These are phyloP conservation scores for Suhomyces chickasaworum DNA, from an alignment of 1,139 yeast species.

Conservation along the genomic window DNA sequence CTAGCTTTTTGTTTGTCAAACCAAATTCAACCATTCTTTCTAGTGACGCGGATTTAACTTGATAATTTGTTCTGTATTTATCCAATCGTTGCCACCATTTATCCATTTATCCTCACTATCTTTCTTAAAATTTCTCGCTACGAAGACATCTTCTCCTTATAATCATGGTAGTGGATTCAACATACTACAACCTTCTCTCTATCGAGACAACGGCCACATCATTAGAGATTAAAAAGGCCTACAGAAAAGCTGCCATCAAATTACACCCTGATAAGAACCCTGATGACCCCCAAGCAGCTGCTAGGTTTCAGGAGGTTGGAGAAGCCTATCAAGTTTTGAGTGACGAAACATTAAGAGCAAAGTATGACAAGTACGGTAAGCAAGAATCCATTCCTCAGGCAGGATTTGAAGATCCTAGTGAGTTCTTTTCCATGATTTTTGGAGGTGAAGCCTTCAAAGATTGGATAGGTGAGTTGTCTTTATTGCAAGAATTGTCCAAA, in stretches of 20 bases:
- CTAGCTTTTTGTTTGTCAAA: not conserved
- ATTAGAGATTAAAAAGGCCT: slow-evolving; percentile 87
- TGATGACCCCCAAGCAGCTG: slow-evolving; percentile 76
- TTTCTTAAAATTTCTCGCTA: slow-evolving; percentile 4
- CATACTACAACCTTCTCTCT: slow-evolving; percentile 80
- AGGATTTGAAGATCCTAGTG: slow-evolving; percentile 73
- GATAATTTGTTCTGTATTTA: not conserved
- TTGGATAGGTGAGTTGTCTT: slow-evolving; percentile 87
- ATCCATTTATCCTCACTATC: slow-evolving; percentile 2
- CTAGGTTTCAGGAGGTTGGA: slow-evolving; percentile 66
- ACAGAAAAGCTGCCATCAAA: slow-evolving; percentile 81
- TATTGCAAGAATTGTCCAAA: slow-evolving; percentile 77
- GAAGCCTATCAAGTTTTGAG: slow-evolving; percentile 85
- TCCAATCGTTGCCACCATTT: not conserved
- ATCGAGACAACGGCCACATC: slow-evolving; percentile 72
- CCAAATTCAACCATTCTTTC: too few relatives aligned
- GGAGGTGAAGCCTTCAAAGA: slow-evolving; percentile 74
- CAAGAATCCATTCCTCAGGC: slow-evolving; percentile 79
- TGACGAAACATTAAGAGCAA: slow-evolving; percentile 69
- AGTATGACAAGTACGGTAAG: slow-evolving; percentile 84
- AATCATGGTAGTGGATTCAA: slow-evolving; percentile 87
- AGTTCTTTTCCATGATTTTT: slow-evolving; percentile 75
- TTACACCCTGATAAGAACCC: slow-evolving; percentile 98
- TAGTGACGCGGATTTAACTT: too few relatives aligned
- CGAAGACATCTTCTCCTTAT: not conserved